These are phyloP conservation scores for Orbilia blumenaviensis DNA, from an alignment of 2,329 filamentous ascomycete genomes.

Conservation along the genomic window DNA sequence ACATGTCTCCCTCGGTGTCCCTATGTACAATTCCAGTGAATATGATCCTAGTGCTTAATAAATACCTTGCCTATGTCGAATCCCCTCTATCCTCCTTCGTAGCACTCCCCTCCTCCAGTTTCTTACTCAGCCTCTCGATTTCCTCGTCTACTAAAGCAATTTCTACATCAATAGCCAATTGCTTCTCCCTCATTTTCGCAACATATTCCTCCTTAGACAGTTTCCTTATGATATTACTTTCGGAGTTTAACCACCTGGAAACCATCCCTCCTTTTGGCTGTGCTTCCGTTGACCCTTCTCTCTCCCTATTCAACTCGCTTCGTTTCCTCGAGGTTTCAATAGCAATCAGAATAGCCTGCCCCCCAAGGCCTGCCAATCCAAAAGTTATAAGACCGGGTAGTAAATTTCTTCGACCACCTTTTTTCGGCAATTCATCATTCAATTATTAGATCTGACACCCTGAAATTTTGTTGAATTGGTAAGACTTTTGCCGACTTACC, in stretches of 20 bases:
- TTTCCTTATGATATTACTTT: constrained; percentile 29
- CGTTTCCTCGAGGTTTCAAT: background rate
- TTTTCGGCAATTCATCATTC: background rate
- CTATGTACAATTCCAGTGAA: background rate
- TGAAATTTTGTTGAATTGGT: background rate
- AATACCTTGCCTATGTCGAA: background rate
- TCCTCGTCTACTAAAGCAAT: constrained; percentile 49
- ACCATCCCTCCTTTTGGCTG: constrained; percentile 16
- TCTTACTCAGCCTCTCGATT: constrained; percentile 28
- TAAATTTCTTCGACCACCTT: constrained; percentile 39
- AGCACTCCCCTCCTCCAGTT: constrained; percentile 5
- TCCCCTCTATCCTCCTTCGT: background rate
- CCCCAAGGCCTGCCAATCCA: constrained; percentile 15
- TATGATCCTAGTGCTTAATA: background rate
- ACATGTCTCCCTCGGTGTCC: background rate
- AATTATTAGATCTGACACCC: background rate
- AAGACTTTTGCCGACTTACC: constrained; percentile 1
- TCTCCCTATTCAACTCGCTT: background rate
- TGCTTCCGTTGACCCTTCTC: background rate
- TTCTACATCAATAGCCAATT: constrained; percentile 36
- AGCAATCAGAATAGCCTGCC: constrained; percentile 14
- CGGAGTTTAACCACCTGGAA: constrained; percentile 20
- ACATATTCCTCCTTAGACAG: constrained; percentile 32
- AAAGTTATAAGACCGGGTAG: constrained; percentile 39
- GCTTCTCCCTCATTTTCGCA: constrained; percentile 28